Evolutionary conservation across 2,329 filamentous ascomycete genomes (phyloP), one percentile per base, ranked within the genome.

Genomic region (Zymoseptoria ardabiliae): DNA sequence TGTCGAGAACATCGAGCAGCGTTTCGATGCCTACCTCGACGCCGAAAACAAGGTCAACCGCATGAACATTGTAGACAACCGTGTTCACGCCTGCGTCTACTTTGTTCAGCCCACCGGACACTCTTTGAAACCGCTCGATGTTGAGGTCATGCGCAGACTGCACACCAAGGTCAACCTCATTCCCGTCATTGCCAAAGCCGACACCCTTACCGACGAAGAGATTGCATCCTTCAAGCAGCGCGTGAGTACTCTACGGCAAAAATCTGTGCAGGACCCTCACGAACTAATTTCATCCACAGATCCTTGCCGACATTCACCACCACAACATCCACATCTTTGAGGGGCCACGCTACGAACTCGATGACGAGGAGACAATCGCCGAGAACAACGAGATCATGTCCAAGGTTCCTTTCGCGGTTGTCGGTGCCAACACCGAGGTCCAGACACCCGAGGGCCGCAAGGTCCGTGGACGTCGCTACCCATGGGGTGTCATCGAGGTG

Each of bases 381-480:
- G 94, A 99, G 84, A 99, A 99, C 84, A 94, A 96, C 77, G 94
- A 99, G 81, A 99, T 99, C 77, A 94, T 99, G 91, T 97, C 93
- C 75, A 97, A 97, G 85, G 93, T 99, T 61, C 94, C 94, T 49
- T 99, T 99, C 71, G 94, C 94, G 56, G 91, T 99, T 68, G 94
- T 99, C 65, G 94, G 94, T 80, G 93, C 94, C 69, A 97, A 96
- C 76, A 87, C 90, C 69, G 94, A 99, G 79, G 91, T 99, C 70
- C 87, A 86, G 66, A 94, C 89, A 63, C 83, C 90, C 61, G 93
- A 97, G 74, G 94, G 94, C 63, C 91, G 93, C 75, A 94, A 94
- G 78, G 92, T 97, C 69, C 91, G 94, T 71, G 94, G 94, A 66
- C 93, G 94, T 79, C 85, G 89, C 70, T 97, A 97, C 80, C 94